Percentiles rank a stretch among this genome's conserved stretches.
These are phyloP conservation scores for Hyparrhenia diplandra DNA, from an alignment of 176 grass and related monocot species.

Conservation along the genomic window DNA sequence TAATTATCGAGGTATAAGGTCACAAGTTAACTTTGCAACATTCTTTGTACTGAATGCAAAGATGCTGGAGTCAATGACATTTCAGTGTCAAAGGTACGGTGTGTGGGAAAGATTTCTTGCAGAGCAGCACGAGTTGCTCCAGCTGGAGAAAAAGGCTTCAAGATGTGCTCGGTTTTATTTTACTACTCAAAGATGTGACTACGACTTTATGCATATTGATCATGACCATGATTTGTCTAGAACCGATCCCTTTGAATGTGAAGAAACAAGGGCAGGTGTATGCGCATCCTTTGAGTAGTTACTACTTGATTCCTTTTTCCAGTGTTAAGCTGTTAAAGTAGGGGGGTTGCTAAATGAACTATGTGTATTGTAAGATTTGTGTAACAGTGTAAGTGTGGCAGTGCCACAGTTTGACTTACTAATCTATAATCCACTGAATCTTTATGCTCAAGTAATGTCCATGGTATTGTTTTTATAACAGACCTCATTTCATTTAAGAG, in stretches of 20 bases:
- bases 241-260: not conserved
- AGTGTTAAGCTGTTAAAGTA: too few species aligned
- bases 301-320: not conserved
- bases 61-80: constrained; percentile 9
- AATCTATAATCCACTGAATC: too few species aligned
- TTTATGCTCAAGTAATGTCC: too few species aligned
- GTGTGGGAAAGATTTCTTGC: not conserved
- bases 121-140: not conserved
- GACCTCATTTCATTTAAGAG: too few species aligned
- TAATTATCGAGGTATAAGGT: not conserved
- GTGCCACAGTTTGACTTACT: too few species aligned
- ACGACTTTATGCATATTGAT: not conserved
- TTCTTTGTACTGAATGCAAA: constrained; percentile 19
- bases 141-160: not conserved
- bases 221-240: not conserved
- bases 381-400: too few species aligned
- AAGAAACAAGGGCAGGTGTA: not conserved
- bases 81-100: not conserved
- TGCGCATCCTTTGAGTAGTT: not conserved
- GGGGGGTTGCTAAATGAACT: too few species aligned
- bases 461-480: too few species aligned
- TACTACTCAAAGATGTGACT: not conserved
- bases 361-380: too few species aligned
- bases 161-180: not conserved
- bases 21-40: not conserved